Percentiles rank a stretch among this genome's conserved stretches.
Evolutionary conservation across 192 early-diverging fungal species (phyloP).

Genomic region (Backusella sp.): DNA sequence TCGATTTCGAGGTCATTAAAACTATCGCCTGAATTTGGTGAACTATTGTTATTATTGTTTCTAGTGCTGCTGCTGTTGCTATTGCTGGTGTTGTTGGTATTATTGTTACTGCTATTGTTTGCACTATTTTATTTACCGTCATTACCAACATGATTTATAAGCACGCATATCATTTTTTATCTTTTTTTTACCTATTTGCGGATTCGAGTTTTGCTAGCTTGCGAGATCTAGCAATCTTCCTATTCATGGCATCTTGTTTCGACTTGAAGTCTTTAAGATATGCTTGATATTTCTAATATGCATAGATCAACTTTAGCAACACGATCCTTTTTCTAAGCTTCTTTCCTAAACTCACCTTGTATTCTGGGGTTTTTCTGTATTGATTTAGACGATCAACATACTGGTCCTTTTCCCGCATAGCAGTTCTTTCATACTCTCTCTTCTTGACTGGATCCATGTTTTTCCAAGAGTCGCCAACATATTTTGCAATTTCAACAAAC

Average conservation of each 20-base stretch:
- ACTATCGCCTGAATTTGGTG: background rate
- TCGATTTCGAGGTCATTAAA: background rate
- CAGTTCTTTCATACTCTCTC: conserved; percentile 27
- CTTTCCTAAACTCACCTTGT: conserved; percentile 23
- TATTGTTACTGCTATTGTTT: background rate
- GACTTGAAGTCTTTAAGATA: conserved; percentile 37
- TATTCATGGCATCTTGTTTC: conserved; percentile 29
- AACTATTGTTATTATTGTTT: background rate
- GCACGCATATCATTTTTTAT: too few relatives aligned
- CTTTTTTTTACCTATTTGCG: conserved; percentile 7
- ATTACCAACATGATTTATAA: background rate
- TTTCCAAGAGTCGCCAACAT: conserved; percentile 45
- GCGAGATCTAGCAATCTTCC: conserved; percentile 15
- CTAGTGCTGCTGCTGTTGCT: background rate
- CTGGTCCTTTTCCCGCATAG: conserved; percentile 32
- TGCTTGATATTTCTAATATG: conserved; percentile 32
- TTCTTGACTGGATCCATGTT: conserved; percentile 23
- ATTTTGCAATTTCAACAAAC: conserved; percentile 39
- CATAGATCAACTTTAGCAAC: background rate
- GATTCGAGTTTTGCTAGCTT: conserved; percentile 20
- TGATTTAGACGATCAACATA: conserved; percentile 21
- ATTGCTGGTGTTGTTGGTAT: background rate
- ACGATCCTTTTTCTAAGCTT: background rate
- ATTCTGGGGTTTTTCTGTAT: conserved; percentile 30
- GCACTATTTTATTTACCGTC: background rate